A percentile compares a stretch with the other conserved stretches of the same genome.
phyloP scores from a whole-genome alignment of 495 filamentous ascomycete genomes.

The Lasiosphaeria miniovina region DNA sequence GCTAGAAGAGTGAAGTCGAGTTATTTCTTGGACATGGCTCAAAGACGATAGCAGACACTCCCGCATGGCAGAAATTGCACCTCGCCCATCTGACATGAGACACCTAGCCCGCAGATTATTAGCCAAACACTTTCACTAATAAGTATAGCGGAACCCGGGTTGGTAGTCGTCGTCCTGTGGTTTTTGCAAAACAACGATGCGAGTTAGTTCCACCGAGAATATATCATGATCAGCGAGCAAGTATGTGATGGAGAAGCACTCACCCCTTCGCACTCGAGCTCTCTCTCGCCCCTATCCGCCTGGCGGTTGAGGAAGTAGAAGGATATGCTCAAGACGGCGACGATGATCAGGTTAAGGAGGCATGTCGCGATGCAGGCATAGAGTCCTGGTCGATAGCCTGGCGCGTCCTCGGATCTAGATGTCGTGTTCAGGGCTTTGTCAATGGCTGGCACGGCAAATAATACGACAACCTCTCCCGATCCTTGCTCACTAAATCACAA shows the following conservation, averaged over 20 bases:
- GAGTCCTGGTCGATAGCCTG: conserved; percentile 41
- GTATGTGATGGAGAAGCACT: conserved; percentile 10
- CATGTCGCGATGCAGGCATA: conserved; percentile 44
- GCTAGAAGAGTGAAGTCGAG: too few species aligned
- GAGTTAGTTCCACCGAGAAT: too few species aligned
- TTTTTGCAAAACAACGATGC: conserved; percentile 19
- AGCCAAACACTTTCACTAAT: conserved; percentile 19
- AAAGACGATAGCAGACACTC: too few species aligned
- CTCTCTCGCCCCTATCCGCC: conserved; percentile 44
- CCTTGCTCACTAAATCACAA: background rate
- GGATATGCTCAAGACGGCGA: conserved; percentile 26
- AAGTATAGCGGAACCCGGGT: conserved; percentile 47
- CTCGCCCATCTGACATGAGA: too few species aligned
- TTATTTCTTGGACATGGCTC: too few species aligned
- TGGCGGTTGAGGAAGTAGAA: conserved; percentile 38
- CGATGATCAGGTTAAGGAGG: conserved; percentile 35
- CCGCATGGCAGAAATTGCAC: background rate
- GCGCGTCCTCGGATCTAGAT: conserved; percentile 28
- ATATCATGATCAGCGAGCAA: too few species aligned
- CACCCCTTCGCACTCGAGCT: conserved; percentile 43
- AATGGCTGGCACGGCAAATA: background rate
- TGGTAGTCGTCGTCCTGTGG: conserved; percentile 32
- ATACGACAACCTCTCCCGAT: background rate
- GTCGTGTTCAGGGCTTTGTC: background rate
- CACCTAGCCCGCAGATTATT: too few species aligned